Evolutionary conservation across 2,329 filamentous ascomycete species (phyloP).

Genomic region (Sclerotinia glacialis): DNA sequence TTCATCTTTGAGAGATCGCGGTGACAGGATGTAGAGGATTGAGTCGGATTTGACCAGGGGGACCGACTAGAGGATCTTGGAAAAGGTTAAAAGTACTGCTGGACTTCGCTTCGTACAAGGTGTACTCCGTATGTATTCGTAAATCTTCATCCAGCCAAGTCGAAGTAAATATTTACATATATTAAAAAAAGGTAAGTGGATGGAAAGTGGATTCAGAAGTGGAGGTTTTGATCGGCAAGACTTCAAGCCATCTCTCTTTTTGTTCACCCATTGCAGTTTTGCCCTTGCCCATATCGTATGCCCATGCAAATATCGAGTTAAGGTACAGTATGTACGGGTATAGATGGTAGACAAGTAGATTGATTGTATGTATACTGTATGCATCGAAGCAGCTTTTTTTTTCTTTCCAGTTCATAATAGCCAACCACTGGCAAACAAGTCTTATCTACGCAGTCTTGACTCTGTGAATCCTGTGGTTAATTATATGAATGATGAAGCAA

Average conservation of each 20-base stretch:
- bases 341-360: too few relatives aligned
- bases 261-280: background rate
- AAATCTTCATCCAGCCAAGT: conserved; percentile 8
- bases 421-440: too few relatives aligned
- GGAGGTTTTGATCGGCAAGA: conserved; percentile 15
- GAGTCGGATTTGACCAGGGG: conserved; percentile 9
- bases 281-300: background rate
- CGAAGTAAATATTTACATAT: background rate
- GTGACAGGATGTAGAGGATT: conserved; percentile 14
- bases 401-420: background rate
- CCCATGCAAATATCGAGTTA: background rate
- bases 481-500: too few relatives aligned
- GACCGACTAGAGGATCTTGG: background rate
- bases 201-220: conserved; percentile 6
- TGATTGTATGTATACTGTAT: background rate
- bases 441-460: background rate
- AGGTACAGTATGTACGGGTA: too few relatives aligned
- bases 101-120: background rate
- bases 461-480: too few relatives aligned
- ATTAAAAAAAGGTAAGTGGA: background rate
- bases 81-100: background rate
- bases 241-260: background rate
- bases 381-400: background rate
- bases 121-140: too few relatives aligned
- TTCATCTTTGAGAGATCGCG: conserved; percentile 12